Base-by-base conservation (phyloP, 2,329 filamentous ascomycete genomes). In the Periconia sp. region DNA sequence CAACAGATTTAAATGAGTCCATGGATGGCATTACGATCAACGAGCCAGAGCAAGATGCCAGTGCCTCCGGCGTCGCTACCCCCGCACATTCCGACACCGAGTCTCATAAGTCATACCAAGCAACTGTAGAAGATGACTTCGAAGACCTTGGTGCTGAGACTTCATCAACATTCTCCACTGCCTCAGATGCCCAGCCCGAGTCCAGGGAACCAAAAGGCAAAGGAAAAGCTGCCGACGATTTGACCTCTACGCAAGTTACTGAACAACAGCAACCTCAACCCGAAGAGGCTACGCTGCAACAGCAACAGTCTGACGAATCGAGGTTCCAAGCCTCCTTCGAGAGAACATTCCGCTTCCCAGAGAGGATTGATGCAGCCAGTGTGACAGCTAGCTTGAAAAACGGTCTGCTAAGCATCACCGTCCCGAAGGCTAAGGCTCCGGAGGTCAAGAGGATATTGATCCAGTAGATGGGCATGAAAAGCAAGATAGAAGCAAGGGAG, bases 341-440 rank as follows among this genome's bases (percentile, higher is more conserved):
- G 35, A 81, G 86, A 51, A 81, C 77, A 46, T 89, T 89, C 73
- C 81, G 74, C 66, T 89, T 89, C 74, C 83, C 85, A 1, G 70
- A 71, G 38, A 79, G 78, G 19, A 78, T 89, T 48, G 82, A 87
- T 60, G 78, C 82, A 57, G 81, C 84, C 12, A 70, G 60, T 3
- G 85, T 89, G 41, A 75, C 69, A 31, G 86, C 86, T 36, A 76
- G 65, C 40, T 79, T 89, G 56, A 79, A 82, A 68, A 80, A 88
- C 48, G 86, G 86, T 19, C 76, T 88, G 50, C 73, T 89, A 53
- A 81, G 68, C 54, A 76, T 89, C 46, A 61, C 75, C 18, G 79
- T 89, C 13, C 86, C 86, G 36, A 89, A 87, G 77, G 79, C 80
- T 18, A 61, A 61, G 26, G 52, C 40, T 12, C 58, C 50, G 17